Conservation (phyloP, 208 protist genomes). For the Plasmodiophora brassicae region DNA sequence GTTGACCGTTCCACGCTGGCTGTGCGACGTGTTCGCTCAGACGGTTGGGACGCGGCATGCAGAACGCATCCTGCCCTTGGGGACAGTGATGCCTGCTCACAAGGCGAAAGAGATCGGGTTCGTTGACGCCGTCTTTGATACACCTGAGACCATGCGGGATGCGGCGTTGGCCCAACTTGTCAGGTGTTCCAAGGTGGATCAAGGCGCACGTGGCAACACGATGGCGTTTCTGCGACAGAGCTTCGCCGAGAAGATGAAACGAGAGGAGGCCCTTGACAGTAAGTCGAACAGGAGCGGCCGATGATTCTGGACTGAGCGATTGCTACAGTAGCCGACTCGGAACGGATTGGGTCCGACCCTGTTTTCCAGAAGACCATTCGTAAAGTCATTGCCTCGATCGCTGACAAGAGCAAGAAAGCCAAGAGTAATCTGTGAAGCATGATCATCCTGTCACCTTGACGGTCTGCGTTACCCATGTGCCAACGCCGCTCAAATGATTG, state of each 20-base stretch:
- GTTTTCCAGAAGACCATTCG: neutral
- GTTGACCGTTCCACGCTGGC: neutral
- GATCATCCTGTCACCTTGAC: no score
- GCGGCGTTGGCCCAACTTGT: neutral
- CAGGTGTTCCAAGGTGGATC: neutral
- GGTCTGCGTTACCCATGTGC: no score
- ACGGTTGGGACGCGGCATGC: neutral
- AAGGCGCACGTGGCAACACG: neutral
- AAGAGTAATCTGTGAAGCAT: conserved; percentile 8
- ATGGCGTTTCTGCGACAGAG: neutral
- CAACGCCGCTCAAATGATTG: no score
- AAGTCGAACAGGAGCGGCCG: neutral
- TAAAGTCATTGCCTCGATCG: neutral
- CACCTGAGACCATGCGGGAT: neutral
- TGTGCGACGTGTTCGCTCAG: conserved; percentile 29
- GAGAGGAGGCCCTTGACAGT: conserved; percentile 10
- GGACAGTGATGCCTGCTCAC: neutral
- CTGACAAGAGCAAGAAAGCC: neutral
- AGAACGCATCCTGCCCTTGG: neutral
- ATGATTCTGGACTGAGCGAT: neutral
- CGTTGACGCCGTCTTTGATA: neutral
- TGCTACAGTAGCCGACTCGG: neutral
- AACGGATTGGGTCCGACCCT: neutral
- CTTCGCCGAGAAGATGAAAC: conserved; percentile 5
- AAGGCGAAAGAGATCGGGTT: neutral